phyloP scores from a whole-genome alignment of 2,329 filamentous ascomycete species.

The Endocalyx cinctus region DNA sequence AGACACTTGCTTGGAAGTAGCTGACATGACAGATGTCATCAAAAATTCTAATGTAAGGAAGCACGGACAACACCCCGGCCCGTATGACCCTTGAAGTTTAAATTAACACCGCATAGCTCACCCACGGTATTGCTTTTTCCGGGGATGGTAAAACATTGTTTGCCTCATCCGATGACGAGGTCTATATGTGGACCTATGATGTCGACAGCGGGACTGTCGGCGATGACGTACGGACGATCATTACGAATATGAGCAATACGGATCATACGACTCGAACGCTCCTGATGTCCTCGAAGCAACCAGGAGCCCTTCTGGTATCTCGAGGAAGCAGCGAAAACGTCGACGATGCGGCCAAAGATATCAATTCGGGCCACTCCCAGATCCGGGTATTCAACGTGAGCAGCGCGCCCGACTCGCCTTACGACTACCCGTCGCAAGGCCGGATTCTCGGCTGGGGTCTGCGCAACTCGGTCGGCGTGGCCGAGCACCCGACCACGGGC shows the following conservation, averaged over 20 bases:
- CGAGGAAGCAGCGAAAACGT: constrained; percentile 61
- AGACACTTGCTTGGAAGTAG: constrained; percentile 13
- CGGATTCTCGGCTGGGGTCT: constrained; percentile 61
- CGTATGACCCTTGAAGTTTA: no score
- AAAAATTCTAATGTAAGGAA: background rate
- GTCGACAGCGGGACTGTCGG: constrained; percentile 27
- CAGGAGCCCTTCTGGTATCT: constrained; percentile 60
- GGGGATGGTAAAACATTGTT: constrained; percentile 48
- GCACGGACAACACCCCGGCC: no score
- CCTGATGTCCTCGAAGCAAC: constrained; percentile 27
- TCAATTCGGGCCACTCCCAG: constrained; percentile 44
- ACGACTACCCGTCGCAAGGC: constrained; percentile 45
- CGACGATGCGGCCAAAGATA: constrained; percentile 47
- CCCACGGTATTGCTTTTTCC: constrained; percentile 52
- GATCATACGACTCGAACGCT: background rate
- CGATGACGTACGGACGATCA: background rate
- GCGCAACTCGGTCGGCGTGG: constrained; percentile 67
- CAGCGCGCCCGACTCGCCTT: constrained; percentile 10
- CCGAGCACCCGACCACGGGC: constrained; percentile 50
- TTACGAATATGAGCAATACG: background rate
- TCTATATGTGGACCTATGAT: constrained; percentile 63
- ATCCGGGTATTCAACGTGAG: constrained; percentile 49
- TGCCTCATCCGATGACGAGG: constrained; percentile 51
- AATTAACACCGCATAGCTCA: no score
- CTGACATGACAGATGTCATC: background rate